These are phyloP conservation scores for Colletotrichum theobromicola DNA, from an alignment of 2,329 filamentous ascomycete species.

Conservation along the genomic window DNA sequence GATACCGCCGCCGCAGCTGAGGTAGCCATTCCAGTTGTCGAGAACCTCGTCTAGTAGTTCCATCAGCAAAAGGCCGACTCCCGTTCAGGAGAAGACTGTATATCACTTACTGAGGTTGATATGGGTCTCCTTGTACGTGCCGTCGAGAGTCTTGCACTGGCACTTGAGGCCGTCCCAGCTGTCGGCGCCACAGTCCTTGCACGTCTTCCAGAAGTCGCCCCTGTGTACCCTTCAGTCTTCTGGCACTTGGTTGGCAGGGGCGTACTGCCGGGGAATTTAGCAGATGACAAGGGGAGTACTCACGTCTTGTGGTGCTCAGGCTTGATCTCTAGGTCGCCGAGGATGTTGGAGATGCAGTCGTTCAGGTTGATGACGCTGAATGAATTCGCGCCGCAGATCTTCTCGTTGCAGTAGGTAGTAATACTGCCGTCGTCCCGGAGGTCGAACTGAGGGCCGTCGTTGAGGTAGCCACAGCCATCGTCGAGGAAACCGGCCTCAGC, in stretches of 20 bases:
- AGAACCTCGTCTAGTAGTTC: neutral
- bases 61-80: fast-evolving
- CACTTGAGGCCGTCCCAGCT: neutral
- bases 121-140: neutral
- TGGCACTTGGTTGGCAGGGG: too few species aligned
- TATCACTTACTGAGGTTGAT: constrained; percentile 1
- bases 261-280: too few species aligned
- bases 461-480: constrained; percentile 6
- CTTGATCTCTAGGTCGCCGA: neutral
- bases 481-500: neutral
- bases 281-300: neutral
- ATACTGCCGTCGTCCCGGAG: constrained; percentile 4
- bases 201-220: constrained; percentile 7
- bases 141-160: neutral
- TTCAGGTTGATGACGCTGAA: constrained; percentile 14
- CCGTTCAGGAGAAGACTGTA: neutral
- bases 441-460: neutral
- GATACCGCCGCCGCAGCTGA: neutral
- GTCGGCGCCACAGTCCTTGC: neutral
- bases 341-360: constrained; percentile 5
- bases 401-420: constrained; percentile 10
- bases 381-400: neutral
- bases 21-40: constrained; percentile 14
- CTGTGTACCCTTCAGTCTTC: neutral
- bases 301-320: neutral